Conservation (phyloP, 495 filamentous ascomycete species). For the Hypoxylon trugodes region DNA sequence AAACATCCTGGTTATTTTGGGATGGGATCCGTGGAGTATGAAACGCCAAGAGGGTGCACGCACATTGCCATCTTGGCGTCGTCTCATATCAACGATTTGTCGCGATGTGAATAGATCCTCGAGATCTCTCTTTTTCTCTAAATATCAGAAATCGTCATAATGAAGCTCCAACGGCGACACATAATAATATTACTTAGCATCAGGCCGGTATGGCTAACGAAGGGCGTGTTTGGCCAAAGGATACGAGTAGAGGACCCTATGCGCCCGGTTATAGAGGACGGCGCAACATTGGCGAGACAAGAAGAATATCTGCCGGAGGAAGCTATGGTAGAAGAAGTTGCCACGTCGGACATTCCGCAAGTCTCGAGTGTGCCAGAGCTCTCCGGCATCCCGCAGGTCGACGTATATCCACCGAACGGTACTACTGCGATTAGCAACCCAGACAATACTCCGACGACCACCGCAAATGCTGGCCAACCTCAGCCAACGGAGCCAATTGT, state of each 20-base stretch:
- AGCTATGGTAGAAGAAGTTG: slow-evolving; percentile 22
- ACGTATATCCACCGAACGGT: slow-evolving; percentile 43
- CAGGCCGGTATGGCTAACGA: slow-evolving; percentile 14
- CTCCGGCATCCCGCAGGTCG: slow-evolving; percentile 44
- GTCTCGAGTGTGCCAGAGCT: slow-evolving; percentile 29
- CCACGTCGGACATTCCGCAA: slow-evolving; percentile 31
- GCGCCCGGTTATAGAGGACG: slow-evolving; percentile 22
- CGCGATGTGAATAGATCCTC: slow-evolving; percentile 11
- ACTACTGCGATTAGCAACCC: neutral
- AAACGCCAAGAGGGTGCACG: slow-evolving; percentile 38
- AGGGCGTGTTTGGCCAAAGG: slow-evolving; percentile 17
- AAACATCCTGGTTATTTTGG: neutral
- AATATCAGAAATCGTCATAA: slow-evolving; percentile 8
- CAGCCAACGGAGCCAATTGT: slow-evolving; percentile 33
- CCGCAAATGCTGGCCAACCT: slow-evolving; percentile 14
- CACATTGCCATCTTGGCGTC: slow-evolving; percentile 28
- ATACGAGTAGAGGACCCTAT: slow-evolving; percentile 21
- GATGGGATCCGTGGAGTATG: slow-evolving; percentile 14
- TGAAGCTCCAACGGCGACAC: slow-evolving; percentile 11
- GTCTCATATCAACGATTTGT: slow-evolving; percentile 24
- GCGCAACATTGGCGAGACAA: slow-evolving; percentile 2
- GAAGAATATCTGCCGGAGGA: slow-evolving; percentile 20
- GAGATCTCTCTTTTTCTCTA: slow-evolving; percentile 8
- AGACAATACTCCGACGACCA: slow-evolving; percentile 22
- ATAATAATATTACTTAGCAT: slow-evolving; percentile 15